These are phyloP conservation scores for Globisporangium heterothallicum DNA, from an alignment of 352 stramenopile species.

Conservation along the genomic window DNA sequence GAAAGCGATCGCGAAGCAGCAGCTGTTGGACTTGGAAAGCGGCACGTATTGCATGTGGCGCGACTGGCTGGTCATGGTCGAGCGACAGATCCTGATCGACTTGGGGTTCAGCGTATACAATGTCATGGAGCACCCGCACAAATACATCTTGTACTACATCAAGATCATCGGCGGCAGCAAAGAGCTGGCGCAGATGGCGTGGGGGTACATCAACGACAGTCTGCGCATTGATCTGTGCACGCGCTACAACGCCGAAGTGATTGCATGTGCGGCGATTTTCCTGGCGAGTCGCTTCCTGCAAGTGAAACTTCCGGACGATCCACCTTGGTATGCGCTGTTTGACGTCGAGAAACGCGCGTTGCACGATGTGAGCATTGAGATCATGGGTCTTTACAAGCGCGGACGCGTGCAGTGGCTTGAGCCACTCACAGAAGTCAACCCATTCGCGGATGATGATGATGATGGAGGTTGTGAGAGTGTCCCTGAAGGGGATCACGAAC, in stretches of 20 bases:
- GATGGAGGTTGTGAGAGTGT: slow-evolving; percentile 18
- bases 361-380: slow-evolving; percentile 39
- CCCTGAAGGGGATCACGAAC: too few species aligned
- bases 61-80: slow-evolving; percentile 84
- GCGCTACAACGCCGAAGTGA: slow-evolving; percentile 70
- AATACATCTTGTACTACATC: slow-evolving; percentile 92
- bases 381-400: slow-evolving; percentile 57
- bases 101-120: slow-evolving; percentile 92
- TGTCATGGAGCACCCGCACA: slow-evolving; percentile 90
- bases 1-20: slow-evolving; percentile 34
- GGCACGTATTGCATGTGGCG: slow-evolving; percentile 64
- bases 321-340: slow-evolving; percentile 65
- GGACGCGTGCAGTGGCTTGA: slow-evolving; percentile 65
- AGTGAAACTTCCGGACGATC: slow-evolving; percentile 47
- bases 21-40: slow-evolving; percentile 67
- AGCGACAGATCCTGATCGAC: slow-evolving; percentile 89
- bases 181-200: slow-evolving; percentile 75
- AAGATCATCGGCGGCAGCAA: slow-evolving; percentile 77
- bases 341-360: slow-evolving; percentile 53
- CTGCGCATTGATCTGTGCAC: slow-evolving; percentile 83
- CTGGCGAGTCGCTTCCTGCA: slow-evolving; percentile 63
- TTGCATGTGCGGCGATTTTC: slow-evolving; percentile 89
- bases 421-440: slow-evolving; percentile 60
- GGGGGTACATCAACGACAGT: slow-evolving; percentile 90
- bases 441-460: slow-evolving; percentile 54